Evolutionary conservation across 257 asterid species (phyloP).

Genomic region (Jacaranda mimosifolia): DNA sequence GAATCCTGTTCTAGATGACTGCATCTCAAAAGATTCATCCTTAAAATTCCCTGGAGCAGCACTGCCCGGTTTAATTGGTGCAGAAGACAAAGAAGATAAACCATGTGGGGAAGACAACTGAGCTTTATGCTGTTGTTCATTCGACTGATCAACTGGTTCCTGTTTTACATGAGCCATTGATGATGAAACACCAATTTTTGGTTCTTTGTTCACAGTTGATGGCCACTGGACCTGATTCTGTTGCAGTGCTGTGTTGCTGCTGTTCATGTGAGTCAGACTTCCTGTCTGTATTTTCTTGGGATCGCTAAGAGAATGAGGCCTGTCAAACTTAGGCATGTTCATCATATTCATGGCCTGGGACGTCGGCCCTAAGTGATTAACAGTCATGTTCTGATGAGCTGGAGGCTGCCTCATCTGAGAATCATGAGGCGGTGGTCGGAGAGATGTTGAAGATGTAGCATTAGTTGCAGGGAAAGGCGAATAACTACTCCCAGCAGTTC

Average conservation of each 20-base stretch:
- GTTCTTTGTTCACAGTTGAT: conserved; percentile 51
- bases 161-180: conserved; percentile 68
- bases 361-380: conserved; percentile 56
- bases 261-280: conserved; percentile 46
- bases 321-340: conserved; percentile 64
- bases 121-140: conserved; percentile 60
- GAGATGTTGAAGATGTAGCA: conserved; percentile 58
- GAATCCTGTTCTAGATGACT: conserved; percentile 65
- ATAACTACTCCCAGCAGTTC: conserved; percentile 62
- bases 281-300: conserved; percentile 60
- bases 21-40: conserved; percentile 75
- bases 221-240: conserved; percentile 59
- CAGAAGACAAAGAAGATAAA: conserved; percentile 58
- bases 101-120: conserved; percentile 64
- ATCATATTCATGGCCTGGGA: conserved; percentile 59
- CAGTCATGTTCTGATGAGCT: conserved; percentile 61
- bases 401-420: conserved; percentile 72
- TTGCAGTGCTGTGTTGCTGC: conserved; percentile 50
- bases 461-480: conserved; percentile 63
- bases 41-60: conserved; percentile 57
- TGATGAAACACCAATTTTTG: conserved; percentile 50
- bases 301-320: conserved; percentile 61
- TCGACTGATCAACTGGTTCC: conserved; percentile 77
- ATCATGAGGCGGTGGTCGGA: conserved; percentile 66
- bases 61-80: conserved; percentile 56